A percentile compares a stretch with the other conserved stretches of the same genome.
These are phyloP conservation scores for Euptelea pleiosperma DNA, from an alignment of 164 flowering plant species.

Conservation along the genomic window DNA sequence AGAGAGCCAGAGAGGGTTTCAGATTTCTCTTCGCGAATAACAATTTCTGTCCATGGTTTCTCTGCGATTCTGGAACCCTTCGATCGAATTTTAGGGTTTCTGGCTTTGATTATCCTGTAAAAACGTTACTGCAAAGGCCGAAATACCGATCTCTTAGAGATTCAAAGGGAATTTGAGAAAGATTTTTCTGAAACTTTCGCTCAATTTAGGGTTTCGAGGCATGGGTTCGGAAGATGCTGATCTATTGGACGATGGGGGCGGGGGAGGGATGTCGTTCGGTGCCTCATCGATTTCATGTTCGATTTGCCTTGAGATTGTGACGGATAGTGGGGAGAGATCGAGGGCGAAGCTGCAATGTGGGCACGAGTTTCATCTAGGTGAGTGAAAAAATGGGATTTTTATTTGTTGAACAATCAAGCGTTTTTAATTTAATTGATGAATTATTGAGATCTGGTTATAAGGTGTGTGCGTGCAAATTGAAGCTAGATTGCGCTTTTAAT, in stretches of 20 bases:
- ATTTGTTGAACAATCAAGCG: not conserved
- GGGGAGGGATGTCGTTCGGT: slow-evolving; percentile 23
- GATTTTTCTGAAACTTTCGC: not conserved
- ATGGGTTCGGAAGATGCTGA: slow-evolving; percentile 21
- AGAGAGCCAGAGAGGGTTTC: no score
- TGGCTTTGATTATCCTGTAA: not conserved
- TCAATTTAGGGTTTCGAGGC: not conserved
- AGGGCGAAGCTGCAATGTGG: slow-evolving; percentile 91
- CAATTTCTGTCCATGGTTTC: not conserved
- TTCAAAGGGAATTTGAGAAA: not conserved
- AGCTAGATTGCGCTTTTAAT: not conserved
- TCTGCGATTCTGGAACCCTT: not conserved
- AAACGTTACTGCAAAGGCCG: not conserved
- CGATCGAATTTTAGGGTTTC: slow-evolving; percentile 1
- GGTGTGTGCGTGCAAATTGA: not conserved
- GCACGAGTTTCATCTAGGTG: slow-evolving; percentile 86
- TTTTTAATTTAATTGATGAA: not conserved
- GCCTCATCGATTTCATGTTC: slow-evolving; percentile 51
- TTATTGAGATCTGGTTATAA: not conserved
- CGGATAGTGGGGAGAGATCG: slow-evolving; percentile 69
- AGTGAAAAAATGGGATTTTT: slow-evolving; percentile 3
- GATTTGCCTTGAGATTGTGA: slow-evolving; percentile 73
- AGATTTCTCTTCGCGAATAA: not conserved
- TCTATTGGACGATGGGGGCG: slow-evolving; percentile 19
- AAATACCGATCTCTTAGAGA: not conserved